Evolutionary conservation across 805 yeast species (phyloP), one percentile per base, ranked within the genome.

Genomic region (Blastobotrys robertii): DNA sequence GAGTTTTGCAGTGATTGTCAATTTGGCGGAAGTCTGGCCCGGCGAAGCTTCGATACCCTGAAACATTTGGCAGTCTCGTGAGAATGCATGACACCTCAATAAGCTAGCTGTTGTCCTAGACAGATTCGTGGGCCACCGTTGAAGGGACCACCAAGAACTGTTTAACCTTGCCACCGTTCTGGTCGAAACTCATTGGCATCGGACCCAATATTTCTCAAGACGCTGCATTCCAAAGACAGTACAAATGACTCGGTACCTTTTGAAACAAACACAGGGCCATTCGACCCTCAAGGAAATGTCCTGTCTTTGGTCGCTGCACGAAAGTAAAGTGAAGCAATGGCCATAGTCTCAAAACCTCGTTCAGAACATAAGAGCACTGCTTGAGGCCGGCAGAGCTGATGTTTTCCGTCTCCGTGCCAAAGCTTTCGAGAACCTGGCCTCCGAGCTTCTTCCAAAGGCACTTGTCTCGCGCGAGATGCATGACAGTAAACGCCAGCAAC

Each of bases 41-140:
- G 25, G 25, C 6, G 25, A 19, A 4, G 25, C 6, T 14, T 48
- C 50, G 32, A 47, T 30, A 3, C 32, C 34, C 3, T 37, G 15
- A 34, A 49, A 49, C 13, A 40, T 39, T 36, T 64, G 68, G 30
- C 56, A 46, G 53, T 47, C 73, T 60, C 13, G 61, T 65, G 37
- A 68, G 50, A 12, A 65, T 59, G 54, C 69, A 72, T 16, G 70
- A 62, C 8, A 73, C 72, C 57, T 73, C 77, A 14, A 75, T 71
- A 64, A 5, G 77, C 78, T 57, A 70, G 72, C 56, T 73, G 77
- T 59, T 73, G 77, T 34, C 77, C 78, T 42, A 73, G 60, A 53
- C 77, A 73, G 45, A 72, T 71, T 45, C 78, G 58, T 16, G 77
- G 77, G 8, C 78, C 78, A 36, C 77, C 78, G 49, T 71, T 70